Evolutionary conservation across 1,284 basidiomycete genomes (phyloP), one percentile per base, ranked within the genome.

Genomic region (Ganoderma multipileum): DNA sequence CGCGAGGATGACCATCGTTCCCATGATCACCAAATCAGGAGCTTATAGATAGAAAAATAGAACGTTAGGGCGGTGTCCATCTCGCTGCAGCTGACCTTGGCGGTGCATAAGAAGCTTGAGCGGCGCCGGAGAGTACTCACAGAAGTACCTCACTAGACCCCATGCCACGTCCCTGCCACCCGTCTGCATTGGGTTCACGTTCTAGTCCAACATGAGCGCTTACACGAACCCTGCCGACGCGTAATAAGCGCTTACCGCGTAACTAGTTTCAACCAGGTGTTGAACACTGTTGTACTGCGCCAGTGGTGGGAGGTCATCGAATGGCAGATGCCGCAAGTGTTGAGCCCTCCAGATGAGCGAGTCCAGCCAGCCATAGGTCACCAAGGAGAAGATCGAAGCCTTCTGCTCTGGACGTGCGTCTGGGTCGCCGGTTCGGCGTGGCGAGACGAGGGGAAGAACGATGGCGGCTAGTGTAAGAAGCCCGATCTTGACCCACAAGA

Each of bases 341-440:
- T 71, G 68, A 1, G 76, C 76, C n/a, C 61, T 64, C 62, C 67
- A 70, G 59, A 81, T 72, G 59, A 76, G 57, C 14, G 73, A 70
- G 63, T 79, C 75, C 14, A 92, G 79, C 81, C 87, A 92, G 44
- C 83, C 80, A 79, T 85, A 93, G 52, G 85, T 83, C 18, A 84
- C 52, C 67, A 89, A 79, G 5, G 85, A 89, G n/a, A 89, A 72
- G 61, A 86, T 80, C 0, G 89, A 86, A 0, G 89, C 85, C 0
- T 87, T 89, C 75, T 91, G 90, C 73, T 92, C 91, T 7, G 89
- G 87, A 77, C 88, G 89, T 18, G 84, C 83, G n/a, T 81, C 75
- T 3, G 79, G 52, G 26, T 54, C 36, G 42, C 23, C 61, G 36
- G n/a, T 41, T 59, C 38, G 63, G 20, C 84, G 79, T 3, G 86